Percentiles rank a stretch among this genome's conserved stretches.
phyloP scores from a whole-genome alignment of 2,329 filamentous ascomycete genomes.

The Emericellopsis atlantica region DNA sequence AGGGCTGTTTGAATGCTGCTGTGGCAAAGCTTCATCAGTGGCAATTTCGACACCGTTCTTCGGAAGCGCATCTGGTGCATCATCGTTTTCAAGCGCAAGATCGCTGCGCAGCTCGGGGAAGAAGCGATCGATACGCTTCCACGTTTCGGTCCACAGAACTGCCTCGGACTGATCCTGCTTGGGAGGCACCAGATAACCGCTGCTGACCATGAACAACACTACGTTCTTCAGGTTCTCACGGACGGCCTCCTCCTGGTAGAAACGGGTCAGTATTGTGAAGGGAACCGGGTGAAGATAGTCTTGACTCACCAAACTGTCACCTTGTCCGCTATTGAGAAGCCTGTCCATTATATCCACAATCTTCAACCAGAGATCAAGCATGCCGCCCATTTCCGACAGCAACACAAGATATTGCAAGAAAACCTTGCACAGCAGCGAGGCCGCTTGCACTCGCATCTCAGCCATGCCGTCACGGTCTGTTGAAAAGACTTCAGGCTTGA shows the following conservation, averaged over 20 bases:
- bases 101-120: conserved; percentile 47
- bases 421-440: conserved; percentile 85
- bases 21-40: no score
- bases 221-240: conserved; percentile 95
- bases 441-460: conserved; percentile 84
- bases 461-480: conserved; percentile 88
- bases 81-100: conserved; percentile 36
- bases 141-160: conserved; percentile 48
- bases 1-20: no score
- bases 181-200: conserved; percentile 69
- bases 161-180: conserved; percentile 39
- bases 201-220: conserved; percentile 85
- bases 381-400: conserved; percentile 73
- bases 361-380: conserved; percentile 83
- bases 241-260: conserved; percentile 72
- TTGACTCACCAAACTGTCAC: conserved; percentile 65
- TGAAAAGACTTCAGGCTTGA: conserved; percentile 92
- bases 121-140: conserved; percentile 55
- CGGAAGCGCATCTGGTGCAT: not conserved
- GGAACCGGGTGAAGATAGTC: not conserved
- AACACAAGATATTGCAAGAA: conserved; percentile 88
- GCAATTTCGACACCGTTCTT: no score
- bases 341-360: conserved; percentile 93
- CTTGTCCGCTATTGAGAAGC: conserved; percentile 89
- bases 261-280: not conserved